Evolutionary conservation across 805 yeast species (phyloP), one percentile per base, ranked within the genome.

Genomic region (Myxozyma neotropica): DNA sequence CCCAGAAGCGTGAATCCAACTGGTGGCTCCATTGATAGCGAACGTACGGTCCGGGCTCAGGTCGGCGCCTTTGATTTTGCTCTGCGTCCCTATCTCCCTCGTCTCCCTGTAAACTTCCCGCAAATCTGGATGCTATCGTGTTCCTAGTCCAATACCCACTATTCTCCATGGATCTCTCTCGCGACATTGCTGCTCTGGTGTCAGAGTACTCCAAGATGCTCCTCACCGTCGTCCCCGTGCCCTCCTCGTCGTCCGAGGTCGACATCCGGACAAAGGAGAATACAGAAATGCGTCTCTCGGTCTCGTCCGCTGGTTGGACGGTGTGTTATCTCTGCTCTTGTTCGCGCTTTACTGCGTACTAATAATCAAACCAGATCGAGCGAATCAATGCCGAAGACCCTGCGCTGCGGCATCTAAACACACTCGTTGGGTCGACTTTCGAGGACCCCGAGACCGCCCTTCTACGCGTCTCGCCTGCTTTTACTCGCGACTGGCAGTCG

Each of bases 281-380:
- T 45, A 54, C 50, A n/a, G 26, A 4, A 15, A 19, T 58, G 24
- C 43, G 57, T 0, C 46, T 61, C n/a, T 24, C 49, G n/a, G 59
- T 61, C 26, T 53, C 59, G 4, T 10, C 57, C 3, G 52, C 53
- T 4, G 65, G 65, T 21, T 61, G 65, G 65, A 61, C 38, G 21
- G 64, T 59, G 31, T 17, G 64, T 39, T 19, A 42, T 2, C 15
- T 48, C 19, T 19, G 8, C 8, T 44, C 15, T 4, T 12, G 13
- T 29, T 24, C 12, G 1, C 15, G n/a, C 8, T 12, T 6, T 31
- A 21, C 12, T 12, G 15, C 39, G 12, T 19, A 10, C 24, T 24
- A n/a, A 19, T 39, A 8, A 19, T 7, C 31, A 4, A 5, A 27
- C 3, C 17, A 56, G 61, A 55, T 59, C 35, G 59, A 45, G 42